These are phyloP conservation scores for Ochromonadaceae sp. DNA, from an alignment of 352 stramenopile species.

Conservation along the genomic window DNA sequence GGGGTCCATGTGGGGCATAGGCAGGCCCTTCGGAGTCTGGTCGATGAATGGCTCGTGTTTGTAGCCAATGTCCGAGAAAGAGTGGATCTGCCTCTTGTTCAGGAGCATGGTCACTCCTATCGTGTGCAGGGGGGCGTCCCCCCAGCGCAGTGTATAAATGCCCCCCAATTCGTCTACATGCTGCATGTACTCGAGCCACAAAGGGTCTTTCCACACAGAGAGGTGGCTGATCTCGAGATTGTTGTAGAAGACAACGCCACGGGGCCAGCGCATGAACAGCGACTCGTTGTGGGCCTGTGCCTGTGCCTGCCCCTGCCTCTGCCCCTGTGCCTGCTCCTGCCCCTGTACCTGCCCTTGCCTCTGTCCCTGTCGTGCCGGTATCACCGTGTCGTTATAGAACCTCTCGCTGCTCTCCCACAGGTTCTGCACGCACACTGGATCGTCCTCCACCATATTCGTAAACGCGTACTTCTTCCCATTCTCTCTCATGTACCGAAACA, in stretches of 20 bases:
- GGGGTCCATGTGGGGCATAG: constrained; percentile 3
- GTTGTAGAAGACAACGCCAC: constrained; percentile 21
- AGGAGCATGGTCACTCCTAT: constrained; percentile 14
- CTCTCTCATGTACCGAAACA: constrained; percentile 18
- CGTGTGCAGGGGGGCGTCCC: constrained; percentile 21
- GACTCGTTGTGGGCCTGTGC: background rate
- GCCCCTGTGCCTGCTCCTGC: background rate
- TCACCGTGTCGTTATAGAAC: too few species aligned
- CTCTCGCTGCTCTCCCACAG: constrained; percentile 1
- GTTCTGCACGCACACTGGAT: constrained; percentile 1
- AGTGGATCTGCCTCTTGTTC: background rate
- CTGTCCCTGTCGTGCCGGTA: too few species aligned
- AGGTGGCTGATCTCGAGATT: constrained; percentile 19
- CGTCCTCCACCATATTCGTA: constrained; percentile 21
- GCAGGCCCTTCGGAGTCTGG: constrained; percentile 14
- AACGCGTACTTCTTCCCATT: constrained; percentile 23
- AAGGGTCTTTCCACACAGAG: constrained; percentile 14
- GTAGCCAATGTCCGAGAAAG: constrained; percentile 19
- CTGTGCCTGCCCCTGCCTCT: background rate
- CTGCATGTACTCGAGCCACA: constrained; percentile 13
- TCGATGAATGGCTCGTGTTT: constrained; percentile 14
- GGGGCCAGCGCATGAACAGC: constrained; percentile 13
- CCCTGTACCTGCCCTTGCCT: background rate
- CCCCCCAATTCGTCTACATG: constrained; percentile 17
- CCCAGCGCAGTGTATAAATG: constrained; percentile 24